Evolutionary conservation across 495 filamentous ascomycete genomes (phyloP).

Genomic region (Hyphodiscus hymeniophilus): DNA sequence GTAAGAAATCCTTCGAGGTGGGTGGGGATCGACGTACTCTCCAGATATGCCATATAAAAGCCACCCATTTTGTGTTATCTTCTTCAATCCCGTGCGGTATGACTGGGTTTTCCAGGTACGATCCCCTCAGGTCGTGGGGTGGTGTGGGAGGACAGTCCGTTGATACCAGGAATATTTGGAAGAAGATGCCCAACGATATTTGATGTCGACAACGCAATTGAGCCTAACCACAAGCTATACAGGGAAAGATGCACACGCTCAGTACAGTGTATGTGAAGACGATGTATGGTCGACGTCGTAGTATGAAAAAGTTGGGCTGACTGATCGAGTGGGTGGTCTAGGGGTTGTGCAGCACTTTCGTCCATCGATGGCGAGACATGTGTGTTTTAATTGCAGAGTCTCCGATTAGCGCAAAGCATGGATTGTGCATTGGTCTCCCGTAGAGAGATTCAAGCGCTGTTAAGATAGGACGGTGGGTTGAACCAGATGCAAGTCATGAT

Average conservation of each 20-base stretch:
- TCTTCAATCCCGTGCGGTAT: slow-evolving; percentile 4
- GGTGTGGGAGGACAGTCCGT: slow-evolving; percentile 17
- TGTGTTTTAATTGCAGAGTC: slow-evolving; percentile 53
- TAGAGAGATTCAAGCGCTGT: slow-evolving; percentile 15
- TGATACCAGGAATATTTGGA: slow-evolving; percentile 13
- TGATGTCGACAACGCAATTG: slow-evolving; percentile 41
- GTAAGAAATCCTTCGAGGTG: slow-evolving; percentile 7
- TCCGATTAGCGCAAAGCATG: slow-evolving; percentile 32
- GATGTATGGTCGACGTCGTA: slow-evolving; percentile 22
- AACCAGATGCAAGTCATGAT: slow-evolving; percentile 41
- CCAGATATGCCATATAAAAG: slow-evolving; percentile 56
- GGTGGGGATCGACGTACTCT: slow-evolving; percentile 45
- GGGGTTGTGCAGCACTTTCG: slow-evolving; percentile 24
- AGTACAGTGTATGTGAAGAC: slow-evolving; percentile 18
- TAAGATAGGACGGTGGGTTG: slow-evolving; percentile 24
- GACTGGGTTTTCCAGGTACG: slow-evolving; percentile 16
- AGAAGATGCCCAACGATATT: slow-evolving; percentile 11
- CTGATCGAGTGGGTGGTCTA: slow-evolving; percentile 22
- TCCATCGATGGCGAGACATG: slow-evolving; percentile 45
- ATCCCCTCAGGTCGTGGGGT: slow-evolving; percentile 9
- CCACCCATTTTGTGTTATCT: slow-evolving; percentile 39
- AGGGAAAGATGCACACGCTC: slow-evolving; percentile 24
- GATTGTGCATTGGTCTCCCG: slow-evolving; percentile 19
- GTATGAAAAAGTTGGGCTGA: slow-evolving; percentile 24
- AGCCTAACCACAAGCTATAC: slow-evolving; percentile 39